Evolutionary conservation across 73 alveolate genomes (phyloP).

Genomic region (Tetrahymena thermophila): DNA sequence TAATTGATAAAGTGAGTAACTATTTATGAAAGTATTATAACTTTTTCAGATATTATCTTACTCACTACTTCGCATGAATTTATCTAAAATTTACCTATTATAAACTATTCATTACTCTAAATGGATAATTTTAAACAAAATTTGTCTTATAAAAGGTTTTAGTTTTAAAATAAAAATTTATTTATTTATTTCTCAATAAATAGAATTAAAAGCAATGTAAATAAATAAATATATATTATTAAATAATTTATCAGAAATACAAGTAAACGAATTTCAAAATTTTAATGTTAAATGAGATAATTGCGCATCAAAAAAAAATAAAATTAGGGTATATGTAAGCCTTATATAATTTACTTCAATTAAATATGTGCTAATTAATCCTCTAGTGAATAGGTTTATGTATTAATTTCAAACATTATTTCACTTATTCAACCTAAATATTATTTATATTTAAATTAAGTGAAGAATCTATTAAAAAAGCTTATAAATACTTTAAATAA

Average conservation of each 20-base stretch:
- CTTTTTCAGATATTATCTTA: neutral
- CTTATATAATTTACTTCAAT: neutral
- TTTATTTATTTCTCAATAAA: neutral
- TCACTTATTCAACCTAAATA: neutral
- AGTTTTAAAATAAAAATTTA: too few relatives aligned
- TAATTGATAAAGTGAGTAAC: neutral
- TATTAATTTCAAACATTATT: neutral
- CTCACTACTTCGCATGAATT: neutral
- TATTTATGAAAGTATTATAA: neutral
- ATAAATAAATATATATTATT: neutral
- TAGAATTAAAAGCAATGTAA: neutral
- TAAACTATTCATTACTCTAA: neutral
- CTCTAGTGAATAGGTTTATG: neutral
- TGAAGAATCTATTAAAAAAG: neutral
- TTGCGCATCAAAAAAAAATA: neutral
- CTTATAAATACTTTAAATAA: neutral
- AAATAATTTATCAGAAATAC: neutral
- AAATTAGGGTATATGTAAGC: neutral
- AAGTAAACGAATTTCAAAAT: neutral
- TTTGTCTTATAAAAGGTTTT: too few relatives aligned
- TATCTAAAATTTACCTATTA: too few relatives aligned
- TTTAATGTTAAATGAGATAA: neutral
- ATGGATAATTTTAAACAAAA: neutral
- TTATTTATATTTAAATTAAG: too few relatives aligned
- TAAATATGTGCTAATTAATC: neutral